phyloP scores from a whole-genome alignment of 441 rosid genomes.

The Erysimum pusillum region DNA sequence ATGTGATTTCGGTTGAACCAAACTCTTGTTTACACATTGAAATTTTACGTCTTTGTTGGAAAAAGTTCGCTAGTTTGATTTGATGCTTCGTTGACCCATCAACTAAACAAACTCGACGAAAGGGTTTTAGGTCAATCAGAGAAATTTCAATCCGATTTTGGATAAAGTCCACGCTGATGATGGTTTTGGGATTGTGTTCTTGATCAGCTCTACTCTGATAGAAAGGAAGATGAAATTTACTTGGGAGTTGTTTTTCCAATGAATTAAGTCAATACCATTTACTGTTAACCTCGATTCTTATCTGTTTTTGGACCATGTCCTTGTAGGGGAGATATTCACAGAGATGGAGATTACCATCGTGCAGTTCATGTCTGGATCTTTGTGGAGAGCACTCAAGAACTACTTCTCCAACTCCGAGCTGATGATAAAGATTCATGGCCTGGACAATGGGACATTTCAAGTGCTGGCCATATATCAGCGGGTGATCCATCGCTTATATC shows the following conservation, averaged over 20 bases:
- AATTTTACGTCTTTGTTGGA: constrained; percentile 2
- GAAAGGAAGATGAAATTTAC: not conserved
- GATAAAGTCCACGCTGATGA: not conserved
- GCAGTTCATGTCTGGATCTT: constrained; percentile 91
- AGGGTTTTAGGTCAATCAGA: not conserved
- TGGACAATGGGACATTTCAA: constrained; percentile 88
- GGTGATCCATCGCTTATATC: constrained; percentile 79
- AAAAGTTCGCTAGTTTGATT: constrained; percentile 8
- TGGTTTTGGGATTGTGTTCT: not conserved
- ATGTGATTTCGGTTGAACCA: constrained; percentile 2
- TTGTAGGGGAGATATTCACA: constrained; percentile 73
- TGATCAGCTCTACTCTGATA: constrained; percentile 14
- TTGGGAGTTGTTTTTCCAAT: not conserved
- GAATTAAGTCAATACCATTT: constrained; percentile 1
- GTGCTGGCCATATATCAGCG: constrained; percentile 94
- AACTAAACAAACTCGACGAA: constrained; percentile 19
- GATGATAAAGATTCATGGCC: constrained; percentile 90
- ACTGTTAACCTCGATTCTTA: not conserved
- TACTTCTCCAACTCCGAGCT: constrained; percentile 79
- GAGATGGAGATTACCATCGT: constrained; percentile 90
- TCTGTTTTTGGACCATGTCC: constrained; percentile 12
- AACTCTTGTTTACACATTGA: not conserved
- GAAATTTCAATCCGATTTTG: constrained; percentile 6
- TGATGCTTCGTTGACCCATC: constrained; percentile 34
- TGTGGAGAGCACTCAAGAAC: constrained; percentile 78